Evolutionary conservation across 1,284 basidiomycete genomes (phyloP).

Genomic region (Irpex sp.): DNA sequence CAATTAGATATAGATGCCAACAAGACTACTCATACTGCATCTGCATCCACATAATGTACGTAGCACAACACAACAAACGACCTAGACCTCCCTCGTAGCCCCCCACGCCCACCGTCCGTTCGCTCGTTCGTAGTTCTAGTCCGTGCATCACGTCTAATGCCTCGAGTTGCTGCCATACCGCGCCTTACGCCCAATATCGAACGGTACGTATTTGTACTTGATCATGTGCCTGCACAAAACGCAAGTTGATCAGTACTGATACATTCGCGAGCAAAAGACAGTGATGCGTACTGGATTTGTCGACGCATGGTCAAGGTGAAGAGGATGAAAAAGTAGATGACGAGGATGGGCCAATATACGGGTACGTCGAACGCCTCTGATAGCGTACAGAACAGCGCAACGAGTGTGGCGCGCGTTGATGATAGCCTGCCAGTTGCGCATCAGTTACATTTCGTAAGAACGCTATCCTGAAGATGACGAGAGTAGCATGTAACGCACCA

Average conservation of each 20-base stretch:
- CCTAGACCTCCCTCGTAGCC: not conserved
- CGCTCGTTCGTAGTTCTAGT: too few species aligned
- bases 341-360: constrained; percentile 97
- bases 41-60: not conserved
- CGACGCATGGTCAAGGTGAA: constrained; percentile 90
- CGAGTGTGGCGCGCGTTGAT: constrained; percentile 81
- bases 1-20: not conserved
- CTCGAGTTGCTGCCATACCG: constrained; percentile 50
- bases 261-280: not conserved
- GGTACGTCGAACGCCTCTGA: constrained; percentile 89
- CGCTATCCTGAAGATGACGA: too few species aligned
- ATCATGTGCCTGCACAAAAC: constrained; percentile 83
- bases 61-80: constrained; percentile 1
- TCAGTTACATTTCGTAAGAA: not conserved
- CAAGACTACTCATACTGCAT: constrained; percentile 1
- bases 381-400: constrained; percentile 79
- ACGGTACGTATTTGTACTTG: constrained; percentile 95
- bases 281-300: constrained; percentile 84
- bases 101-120: too few species aligned
- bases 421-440: constrained; percentile 85
- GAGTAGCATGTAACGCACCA: constrained; percentile 53
- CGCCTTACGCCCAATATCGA: constrained; percentile 86
- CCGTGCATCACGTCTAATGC: not conserved
- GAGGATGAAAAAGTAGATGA: constrained; percentile 88
- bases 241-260: too few species aligned